Percentiles rank a stretch among this genome's conserved stretches.
Evolutionary conservation across 805 yeast species (phyloP).

Genomic region (Cyberlindnera xylosilytica): DNA sequence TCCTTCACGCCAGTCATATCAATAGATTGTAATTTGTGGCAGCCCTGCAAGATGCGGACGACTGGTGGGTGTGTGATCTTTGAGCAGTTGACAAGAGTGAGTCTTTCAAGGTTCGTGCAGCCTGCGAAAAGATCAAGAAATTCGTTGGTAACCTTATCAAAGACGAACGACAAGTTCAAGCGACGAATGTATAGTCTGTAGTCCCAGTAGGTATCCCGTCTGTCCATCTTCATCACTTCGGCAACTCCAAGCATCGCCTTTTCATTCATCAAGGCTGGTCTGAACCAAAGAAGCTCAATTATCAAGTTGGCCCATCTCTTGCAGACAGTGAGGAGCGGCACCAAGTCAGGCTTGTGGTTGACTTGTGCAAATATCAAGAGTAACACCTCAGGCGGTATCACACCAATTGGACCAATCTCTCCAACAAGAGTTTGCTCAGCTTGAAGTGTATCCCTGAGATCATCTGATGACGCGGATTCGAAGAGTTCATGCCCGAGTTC

Average conservation of each 20-base stretch:
- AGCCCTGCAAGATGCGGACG: constrained; percentile 55
- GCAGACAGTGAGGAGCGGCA: constrained; percentile 67
- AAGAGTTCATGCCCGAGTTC: constrained; percentile 16
- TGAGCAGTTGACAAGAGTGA: constrained; percentile 80
- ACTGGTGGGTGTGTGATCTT: constrained; percentile 61
- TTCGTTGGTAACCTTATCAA: constrained; percentile 62
- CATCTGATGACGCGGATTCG: constrained; percentile 7
- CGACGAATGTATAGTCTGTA: constrained; percentile 71
- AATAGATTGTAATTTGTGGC: constrained; percentile 74
- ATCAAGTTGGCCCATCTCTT: constrained; percentile 75
- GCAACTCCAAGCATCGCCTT: constrained; percentile 49
- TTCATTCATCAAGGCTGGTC: constrained; percentile 66
- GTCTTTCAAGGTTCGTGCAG: constrained; percentile 76
- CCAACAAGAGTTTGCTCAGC: constrained; percentile 1
- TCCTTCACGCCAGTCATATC: constrained; percentile 79
- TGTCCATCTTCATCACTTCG: constrained; percentile 50
- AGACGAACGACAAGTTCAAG: constrained; percentile 73
- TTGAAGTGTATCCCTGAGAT: constrained; percentile 4
- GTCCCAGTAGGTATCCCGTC: constrained; percentile 55
- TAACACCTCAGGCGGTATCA: constrained; percentile 53
- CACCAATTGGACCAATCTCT: constrained; percentile 23
- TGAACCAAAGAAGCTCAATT: constrained; percentile 80
- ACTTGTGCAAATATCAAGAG: constrained; percentile 64
- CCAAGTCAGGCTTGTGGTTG: constrained; percentile 56
- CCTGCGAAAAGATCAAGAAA: constrained; percentile 59